Evolutionary conservation across 352 stramenopile genomes (phyloP), one percentile per base, ranked within the genome.

Genomic region (Globisporangium megalacanthum): DNA sequence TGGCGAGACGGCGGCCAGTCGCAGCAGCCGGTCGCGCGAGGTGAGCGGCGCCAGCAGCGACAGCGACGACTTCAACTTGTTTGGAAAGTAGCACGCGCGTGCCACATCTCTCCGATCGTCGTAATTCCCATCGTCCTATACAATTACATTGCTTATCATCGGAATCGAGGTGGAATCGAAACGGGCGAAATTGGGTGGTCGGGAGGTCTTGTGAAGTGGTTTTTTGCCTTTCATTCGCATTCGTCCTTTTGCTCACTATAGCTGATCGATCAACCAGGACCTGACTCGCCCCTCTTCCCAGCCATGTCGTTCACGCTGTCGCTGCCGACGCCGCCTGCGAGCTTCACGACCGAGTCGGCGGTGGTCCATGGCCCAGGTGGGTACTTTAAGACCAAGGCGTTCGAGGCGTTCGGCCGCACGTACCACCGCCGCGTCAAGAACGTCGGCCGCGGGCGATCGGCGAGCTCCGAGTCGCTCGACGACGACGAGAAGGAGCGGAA

Each of bases 391-490:
- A 77, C 81, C 50, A 93, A 93, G 77, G 76, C 72, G 54, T 75
- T 93, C 46, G 81, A 92, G 65, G 68, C 79, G 17, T 79, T 77
- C 39, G 83, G 83, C 25, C 83, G 83, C 54, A 70, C 83, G 50
- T 88, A 75, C 70, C 69, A 88, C 64, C 81, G 82, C 54, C 81
- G 79, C 66, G 77, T 83, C 31, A 85, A 86, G 53, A 93, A 93
- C 65, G 72, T 82, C 29, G 70, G 72, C 41, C 83, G 83, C 41
- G 83, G 83, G 3, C 83, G 83, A 39, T 93, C 83, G 52, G 77
- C 79, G 48, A 88, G 75, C 54, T 88, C 77, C 69, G 83, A 93
- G 60, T 82, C 77, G 46, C 58, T 88, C 58, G 83, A 91, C 48
- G 81, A 91, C 14, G 75, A 79, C 36, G 62, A 78, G 19, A 75